Evolutionary conservation across 805 yeast genomes (phyloP), one percentile per base, ranked within the genome.

Genomic region (Metschnikowia lachancei): DNA sequence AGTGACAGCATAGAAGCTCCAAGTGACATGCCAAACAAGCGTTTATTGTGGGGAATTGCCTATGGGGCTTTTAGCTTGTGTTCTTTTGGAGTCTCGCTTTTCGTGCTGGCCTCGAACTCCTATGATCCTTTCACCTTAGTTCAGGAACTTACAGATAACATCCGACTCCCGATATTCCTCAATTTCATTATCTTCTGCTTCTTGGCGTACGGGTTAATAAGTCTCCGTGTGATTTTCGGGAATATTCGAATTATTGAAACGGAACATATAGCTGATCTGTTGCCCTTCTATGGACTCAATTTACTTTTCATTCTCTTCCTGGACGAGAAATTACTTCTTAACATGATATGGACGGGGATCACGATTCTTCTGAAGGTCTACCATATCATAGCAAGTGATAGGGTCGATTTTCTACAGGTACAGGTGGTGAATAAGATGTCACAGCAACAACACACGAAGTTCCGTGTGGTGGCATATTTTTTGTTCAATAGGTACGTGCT

Each of bases 191-290:
- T 49, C 20, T 46, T 39, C 37, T 46, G 47, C 35, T 47, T 51
- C 42, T 43, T 57, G 4, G 57, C 61, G 37, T 41, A 62, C 12
- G 50, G 58, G 10, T 26, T 58, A 12, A 10, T 51, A 28, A 78
- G 79, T 51, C 35, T 74, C 39, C 51, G 64, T 22, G 1, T 82
- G 0, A 56, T 88, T 31, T 89, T 90, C 68, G 96, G 96, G 0
- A 82, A 81, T 46, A 67, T 92, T 43, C 72, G 96, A 46, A 65
- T 81, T 13, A 74, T 86, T 29, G 99, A 92, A 61, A 64, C 76
- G 43, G 95, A 91, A 55, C 91, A 85, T 59, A 52, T 72, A 34
- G 52, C 65, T 3, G 76, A 70, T 35, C 59, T 51, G 24, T 43
- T 70, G 22, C 76, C 76, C 1, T 53, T 66, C 26, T 66, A 60